Evolutionary conservation across 352 stramenopile genomes (phyloP).

Genomic region (Phytophthora fragariae): DNA sequence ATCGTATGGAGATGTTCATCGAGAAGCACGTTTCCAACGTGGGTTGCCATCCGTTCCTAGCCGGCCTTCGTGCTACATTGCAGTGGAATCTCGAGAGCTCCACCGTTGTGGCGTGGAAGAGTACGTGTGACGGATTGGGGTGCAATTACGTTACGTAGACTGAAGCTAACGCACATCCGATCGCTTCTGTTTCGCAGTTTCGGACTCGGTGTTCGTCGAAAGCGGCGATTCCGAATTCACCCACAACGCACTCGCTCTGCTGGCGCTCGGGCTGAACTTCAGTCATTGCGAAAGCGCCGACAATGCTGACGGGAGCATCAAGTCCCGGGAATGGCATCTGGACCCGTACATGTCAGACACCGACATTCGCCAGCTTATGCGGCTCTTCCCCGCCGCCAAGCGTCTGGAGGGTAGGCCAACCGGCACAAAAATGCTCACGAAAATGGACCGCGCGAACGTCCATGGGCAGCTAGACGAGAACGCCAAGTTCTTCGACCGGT

Average conservation of each 20-base stretch:
- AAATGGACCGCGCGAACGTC: conserved; percentile 60
- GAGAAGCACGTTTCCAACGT: conserved; percentile 55
- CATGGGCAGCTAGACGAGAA: conserved; percentile 66
- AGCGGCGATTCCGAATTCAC: conserved; percentile 67
- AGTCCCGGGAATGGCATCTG: conserved; percentile 64
- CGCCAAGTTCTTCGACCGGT: conserved; percentile 68
- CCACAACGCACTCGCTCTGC: conserved; percentile 54
- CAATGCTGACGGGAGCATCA: conserved; percentile 28
- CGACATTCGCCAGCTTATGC: conserved; percentile 64
- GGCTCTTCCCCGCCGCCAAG: conserved; percentile 45
- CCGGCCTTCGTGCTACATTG: conserved; percentile 58
- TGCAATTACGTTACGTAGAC: not conserved
- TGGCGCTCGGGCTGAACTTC: conserved; percentile 70
- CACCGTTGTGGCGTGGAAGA: conserved; percentile 72
- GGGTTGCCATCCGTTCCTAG: conserved; percentile 75
- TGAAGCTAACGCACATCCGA: not conserved
- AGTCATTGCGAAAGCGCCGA: conserved; percentile 48
- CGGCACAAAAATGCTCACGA: conserved; percentile 50
- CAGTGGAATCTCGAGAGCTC: conserved; percentile 71
- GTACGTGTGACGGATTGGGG: conserved; percentile 38
- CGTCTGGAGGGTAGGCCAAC: conserved; percentile 62
- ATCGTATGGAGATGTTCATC: conserved; percentile 56
- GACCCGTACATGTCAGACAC: conserved; percentile 82
- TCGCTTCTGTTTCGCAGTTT: conserved; percentile 47
- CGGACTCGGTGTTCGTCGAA: conserved; percentile 77